Conservation (phyloP, 257 asterid species). For the Nicotiana attenuata region DNA sequence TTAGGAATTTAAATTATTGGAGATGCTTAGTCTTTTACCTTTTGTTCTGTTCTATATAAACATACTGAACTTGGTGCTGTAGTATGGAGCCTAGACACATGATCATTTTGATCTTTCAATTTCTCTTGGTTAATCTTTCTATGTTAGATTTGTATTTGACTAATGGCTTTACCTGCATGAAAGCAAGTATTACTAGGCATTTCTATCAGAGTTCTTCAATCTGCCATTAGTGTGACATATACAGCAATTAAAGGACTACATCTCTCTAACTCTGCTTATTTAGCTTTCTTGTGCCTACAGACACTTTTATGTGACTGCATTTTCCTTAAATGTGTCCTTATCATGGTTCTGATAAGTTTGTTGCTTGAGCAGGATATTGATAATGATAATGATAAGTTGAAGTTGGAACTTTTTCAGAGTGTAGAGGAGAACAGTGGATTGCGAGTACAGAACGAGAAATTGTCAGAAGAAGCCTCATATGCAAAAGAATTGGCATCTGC, state of each 20-base stretch:
- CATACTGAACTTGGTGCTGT: slow-evolving; percentile 1
- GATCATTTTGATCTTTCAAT: neutral
- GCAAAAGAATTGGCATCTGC: slow-evolving; percentile 99
- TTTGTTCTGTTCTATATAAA: neutral
- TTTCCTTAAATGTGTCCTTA: slow-evolving; percentile 5
- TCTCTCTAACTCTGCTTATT: neutral
- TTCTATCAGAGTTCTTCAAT: neutral
- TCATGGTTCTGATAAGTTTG: slow-evolving; percentile 6
- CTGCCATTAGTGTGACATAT: neutral
- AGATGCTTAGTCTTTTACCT: neutral
- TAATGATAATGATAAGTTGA: slow-evolving; percentile 80
- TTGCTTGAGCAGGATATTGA: slow-evolving; percentile 67
- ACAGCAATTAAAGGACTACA: neutral
- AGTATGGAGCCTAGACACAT: neutral
- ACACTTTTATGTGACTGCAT: neutral
- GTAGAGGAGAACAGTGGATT: slow-evolving; percentile 85
- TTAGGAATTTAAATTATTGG: neutral
- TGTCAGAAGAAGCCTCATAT: slow-evolving; percentile 90
- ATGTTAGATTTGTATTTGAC: neutral
- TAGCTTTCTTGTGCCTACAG: neutral
- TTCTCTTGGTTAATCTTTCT: neutral
- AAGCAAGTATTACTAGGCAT: neutral
- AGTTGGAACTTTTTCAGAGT: slow-evolving; percentile 65
- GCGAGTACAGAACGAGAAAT: slow-evolving; percentile 75
- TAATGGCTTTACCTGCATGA: neutral